A percentile compares a stretch with the other conserved stretches of the same genome.
phyloP scores from a whole-genome alignment of 148 eudicot genomes.

The Heliamphora exappendiculata region DNA sequence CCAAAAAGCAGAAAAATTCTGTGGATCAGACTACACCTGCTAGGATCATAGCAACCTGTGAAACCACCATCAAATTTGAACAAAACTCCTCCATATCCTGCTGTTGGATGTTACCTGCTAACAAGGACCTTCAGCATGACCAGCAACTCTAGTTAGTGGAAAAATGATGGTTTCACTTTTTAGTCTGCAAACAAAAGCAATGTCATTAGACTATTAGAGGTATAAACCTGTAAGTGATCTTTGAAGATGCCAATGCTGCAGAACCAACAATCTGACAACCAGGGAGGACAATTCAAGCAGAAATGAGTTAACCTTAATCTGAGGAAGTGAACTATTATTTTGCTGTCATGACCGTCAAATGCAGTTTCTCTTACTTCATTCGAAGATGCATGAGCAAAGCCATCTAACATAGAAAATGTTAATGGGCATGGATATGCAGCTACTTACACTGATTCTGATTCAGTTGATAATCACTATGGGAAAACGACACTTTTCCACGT shows the following conservation, averaged over 20 bases:
- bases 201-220: not conserved
- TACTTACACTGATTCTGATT: not conserved
- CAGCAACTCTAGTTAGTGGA: not conserved
- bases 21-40: constrained; percentile 24
- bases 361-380: not conserved
- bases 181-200: not conserved
- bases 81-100: constrained; percentile 38
- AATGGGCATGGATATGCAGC: not conserved
- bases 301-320: constrained; percentile 18
- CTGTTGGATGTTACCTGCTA: constrained; percentile 38
- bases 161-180: not conserved
- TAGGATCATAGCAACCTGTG: constrained; percentile 30
- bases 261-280: constrained; percentile 15
- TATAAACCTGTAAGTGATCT: constrained; percentile 36
- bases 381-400: not conserved
- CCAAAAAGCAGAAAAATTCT: not conserved
- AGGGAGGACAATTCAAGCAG: constrained; percentile 10
- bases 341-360: not conserved
- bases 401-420: not conserved
- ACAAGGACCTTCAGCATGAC: constrained; percentile 35
- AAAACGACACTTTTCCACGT: not conserved
- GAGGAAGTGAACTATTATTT: not conserved
- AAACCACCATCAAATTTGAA: constrained; percentile 35
- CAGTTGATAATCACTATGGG: not conserved
- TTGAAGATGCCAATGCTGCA: constrained; percentile 28